Evolutionary conservation across 1,284 basidiomycete genomes (phyloP).

Genomic region (Melampsora larici-populina): DNA sequence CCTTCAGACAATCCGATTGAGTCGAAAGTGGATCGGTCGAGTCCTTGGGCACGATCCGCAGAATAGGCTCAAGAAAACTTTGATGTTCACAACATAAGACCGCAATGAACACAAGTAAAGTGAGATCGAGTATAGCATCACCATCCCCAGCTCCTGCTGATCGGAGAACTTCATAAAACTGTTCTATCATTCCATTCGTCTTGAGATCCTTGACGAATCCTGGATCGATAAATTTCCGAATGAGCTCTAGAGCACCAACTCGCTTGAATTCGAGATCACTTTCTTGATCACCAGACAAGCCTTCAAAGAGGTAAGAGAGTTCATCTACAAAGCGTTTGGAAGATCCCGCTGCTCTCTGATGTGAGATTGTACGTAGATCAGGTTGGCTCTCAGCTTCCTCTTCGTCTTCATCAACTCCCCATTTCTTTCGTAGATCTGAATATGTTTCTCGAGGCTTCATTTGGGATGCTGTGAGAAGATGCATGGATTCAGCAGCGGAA

Average conservation of each 20-base stretch:
- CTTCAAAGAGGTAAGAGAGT: constrained; percentile 30
- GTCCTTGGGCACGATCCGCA: constrained; percentile 18
- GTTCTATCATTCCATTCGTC: constrained; percentile 26
- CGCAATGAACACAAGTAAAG: constrained; percentile 17
- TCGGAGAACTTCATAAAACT: constrained; percentile 22
- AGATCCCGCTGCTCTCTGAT: constrained; percentile 35
- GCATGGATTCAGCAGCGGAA: constrained; percentile 1
- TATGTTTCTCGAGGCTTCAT: constrained; percentile 35
- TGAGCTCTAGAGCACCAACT: constrained; percentile 21
- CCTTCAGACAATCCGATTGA: constrained; percentile 37
- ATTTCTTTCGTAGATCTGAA: constrained; percentile 30
- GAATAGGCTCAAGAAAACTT: constrained; percentile 22
- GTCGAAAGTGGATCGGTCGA: constrained; percentile 13
- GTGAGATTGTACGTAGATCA: constrained; percentile 23
- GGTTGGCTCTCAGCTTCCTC: not conserved
- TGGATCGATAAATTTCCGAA: constrained; percentile 19
- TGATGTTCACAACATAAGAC: constrained; percentile 19
- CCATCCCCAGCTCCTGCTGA: constrained; percentile 21
- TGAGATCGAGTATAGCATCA: constrained; percentile 29
- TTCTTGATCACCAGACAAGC: not conserved
- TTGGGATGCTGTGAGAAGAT: constrained; percentile 7
- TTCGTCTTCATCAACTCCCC: constrained; percentile 41
- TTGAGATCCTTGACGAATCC: constrained; percentile 10
- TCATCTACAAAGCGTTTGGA: constrained; percentile 40
- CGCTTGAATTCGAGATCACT: constrained; percentile 14